Conservation (phyloP, 345 rosid genomes). For the Erodium maritimum region DNA sequence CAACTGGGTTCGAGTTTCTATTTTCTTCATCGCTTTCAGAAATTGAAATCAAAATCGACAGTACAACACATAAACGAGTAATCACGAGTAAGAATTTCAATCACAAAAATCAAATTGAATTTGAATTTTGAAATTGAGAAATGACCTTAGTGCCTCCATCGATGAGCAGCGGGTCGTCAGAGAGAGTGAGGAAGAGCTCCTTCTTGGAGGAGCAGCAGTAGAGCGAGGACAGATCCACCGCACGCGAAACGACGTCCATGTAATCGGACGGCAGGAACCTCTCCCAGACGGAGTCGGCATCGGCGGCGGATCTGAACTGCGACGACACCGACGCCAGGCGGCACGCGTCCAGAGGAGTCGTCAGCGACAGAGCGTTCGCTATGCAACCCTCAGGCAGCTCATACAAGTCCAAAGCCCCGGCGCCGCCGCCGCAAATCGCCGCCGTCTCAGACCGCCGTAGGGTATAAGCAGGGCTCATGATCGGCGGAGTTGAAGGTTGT, state of each 20-base stretch:
- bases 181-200: constrained; percentile 36
- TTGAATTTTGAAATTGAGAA: neutral
- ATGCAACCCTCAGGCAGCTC: constrained; percentile 11
- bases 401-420: neutral
- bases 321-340: constrained; percentile 12
- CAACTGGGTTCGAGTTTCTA: no score
- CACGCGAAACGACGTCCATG: constrained; percentile 15
- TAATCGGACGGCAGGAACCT: constrained; percentile 38
- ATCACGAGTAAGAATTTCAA: no score
- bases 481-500: no score
- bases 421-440: no score
- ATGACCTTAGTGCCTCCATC: constrained; percentile 39
- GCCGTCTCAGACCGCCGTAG: no score
- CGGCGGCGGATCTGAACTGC: constrained; percentile 21
- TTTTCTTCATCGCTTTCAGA: no score
- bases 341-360: constrained; percentile 18
- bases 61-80: no score
- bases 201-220: constrained; percentile 31
- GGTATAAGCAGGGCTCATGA: no score
- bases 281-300: constrained; percentile 45
- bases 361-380: constrained; percentile 14
- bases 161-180: constrained; percentile 25
- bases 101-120: neutral
- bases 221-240: constrained; percentile 11
- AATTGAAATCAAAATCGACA: no score